A percentile compares a stretch with the other conserved stretches of the same genome.
phyloP scores from a whole-genome alignment of 2,329 filamentous ascomycete species.

The Triangularia setosa region DNA sequence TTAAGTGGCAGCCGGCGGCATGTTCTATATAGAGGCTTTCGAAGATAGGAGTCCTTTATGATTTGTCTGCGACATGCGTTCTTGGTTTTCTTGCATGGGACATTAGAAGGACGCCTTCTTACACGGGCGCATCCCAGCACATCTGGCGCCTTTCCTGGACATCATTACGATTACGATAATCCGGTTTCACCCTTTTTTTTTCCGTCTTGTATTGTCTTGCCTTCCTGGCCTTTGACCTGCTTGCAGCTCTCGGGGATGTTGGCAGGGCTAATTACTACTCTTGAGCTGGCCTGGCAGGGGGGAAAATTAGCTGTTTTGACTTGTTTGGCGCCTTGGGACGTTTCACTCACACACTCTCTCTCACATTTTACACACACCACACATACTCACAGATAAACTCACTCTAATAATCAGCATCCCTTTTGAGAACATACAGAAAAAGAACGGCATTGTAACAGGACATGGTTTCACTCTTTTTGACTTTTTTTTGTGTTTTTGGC shows the following conservation, averaged over 20 bases:
- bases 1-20: constrained; percentile 11
- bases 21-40: constrained; percentile 24
- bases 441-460: constrained; percentile 18
- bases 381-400: constrained; percentile 10
- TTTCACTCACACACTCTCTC: constrained; percentile 1
- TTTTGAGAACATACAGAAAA: constrained; percentile 18
- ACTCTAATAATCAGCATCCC: constrained; percentile 22
- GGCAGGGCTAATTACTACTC: constrained; percentile 13
- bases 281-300: constrained; percentile 12
- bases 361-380: not conserved
- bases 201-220: constrained; percentile 9
- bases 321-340: constrained; percentile 8
- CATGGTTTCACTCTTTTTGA: constrained; percentile 5
- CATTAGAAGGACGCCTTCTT: constrained; percentile 27
- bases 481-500: constrained; percentile 3
- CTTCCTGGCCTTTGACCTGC: constrained; percentile 13
- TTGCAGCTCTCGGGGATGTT: constrained; percentile 15
- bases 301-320: constrained; percentile 2
- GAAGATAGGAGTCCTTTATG: constrained; percentile 22
- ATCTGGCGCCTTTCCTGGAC: constrained; percentile 21
- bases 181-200: constrained; percentile 13
- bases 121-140: constrained; percentile 22
- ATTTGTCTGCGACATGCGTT: constrained; percentile 26
- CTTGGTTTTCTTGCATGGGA: constrained; percentile 26
- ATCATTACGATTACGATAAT: constrained; percentile 26